Evolutionary conservation across 768 basidiomycete species (phyloP).

Genomic region (Lactarius akahatsu): DNA sequence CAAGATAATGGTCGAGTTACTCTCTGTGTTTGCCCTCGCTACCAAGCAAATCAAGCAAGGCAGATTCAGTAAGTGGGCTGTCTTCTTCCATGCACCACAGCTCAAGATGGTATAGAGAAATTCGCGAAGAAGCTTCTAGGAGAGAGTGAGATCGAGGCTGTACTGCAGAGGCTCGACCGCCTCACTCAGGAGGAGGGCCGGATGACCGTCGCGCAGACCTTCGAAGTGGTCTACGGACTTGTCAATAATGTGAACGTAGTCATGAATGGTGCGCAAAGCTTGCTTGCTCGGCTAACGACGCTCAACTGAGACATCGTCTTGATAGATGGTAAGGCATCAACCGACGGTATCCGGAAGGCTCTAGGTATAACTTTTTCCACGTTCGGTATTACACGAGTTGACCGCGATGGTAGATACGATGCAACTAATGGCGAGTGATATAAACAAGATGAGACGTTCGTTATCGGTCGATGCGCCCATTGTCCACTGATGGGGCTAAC

Average conservation of each 20-base stretch:
- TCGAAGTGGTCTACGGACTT: conserved; percentile 8
- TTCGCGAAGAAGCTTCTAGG: conserved; percentile 8
- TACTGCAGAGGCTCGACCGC: not conserved
- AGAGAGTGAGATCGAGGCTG: conserved; percentile 8
- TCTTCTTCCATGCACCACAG: too few relatives aligned
- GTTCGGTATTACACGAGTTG: not conserved
- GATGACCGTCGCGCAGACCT: not conserved
- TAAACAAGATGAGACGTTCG: not conserved
- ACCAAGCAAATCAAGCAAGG: conserved; percentile 11
- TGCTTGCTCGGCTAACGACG: not conserved
- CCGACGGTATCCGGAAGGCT: not conserved
- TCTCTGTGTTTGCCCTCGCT: conserved; percentile 3
- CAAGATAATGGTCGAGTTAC: conserved; percentile 10
- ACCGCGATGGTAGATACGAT: not conserved
- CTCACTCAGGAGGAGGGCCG: conserved; percentile 11
- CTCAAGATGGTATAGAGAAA: conserved; percentile 3
- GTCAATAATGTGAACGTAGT: not conserved
- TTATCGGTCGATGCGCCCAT: not conserved
- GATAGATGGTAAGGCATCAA: not conserved
- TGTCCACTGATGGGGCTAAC: not conserved
- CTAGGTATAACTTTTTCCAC: not conserved
- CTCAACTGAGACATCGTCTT: not conserved
- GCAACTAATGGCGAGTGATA: not conserved
- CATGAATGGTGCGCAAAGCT: conserved; percentile 2
- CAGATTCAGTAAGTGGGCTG: not conserved